Evolutionary conservation across 2,329 filamentous ascomycete genomes (phyloP).

Genomic region (Waltergamsia citrina): DNA sequence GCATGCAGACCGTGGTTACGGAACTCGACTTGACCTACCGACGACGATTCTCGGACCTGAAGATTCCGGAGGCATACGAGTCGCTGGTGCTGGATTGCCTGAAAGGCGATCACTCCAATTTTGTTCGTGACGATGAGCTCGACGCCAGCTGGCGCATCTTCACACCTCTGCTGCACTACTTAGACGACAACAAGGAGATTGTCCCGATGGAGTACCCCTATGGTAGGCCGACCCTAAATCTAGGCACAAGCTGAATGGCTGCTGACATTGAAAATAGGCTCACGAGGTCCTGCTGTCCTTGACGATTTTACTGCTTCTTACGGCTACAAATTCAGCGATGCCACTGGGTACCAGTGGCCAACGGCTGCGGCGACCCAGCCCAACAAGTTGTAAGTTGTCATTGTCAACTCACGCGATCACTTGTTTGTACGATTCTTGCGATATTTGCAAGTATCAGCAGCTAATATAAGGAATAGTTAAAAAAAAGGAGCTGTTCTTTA

Average conservation of each 20-base stretch:
- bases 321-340: slow-evolving; percentile 98
- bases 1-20: slow-evolving; percentile 98
- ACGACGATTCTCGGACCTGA: slow-evolving; percentile 95
- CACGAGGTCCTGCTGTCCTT: slow-evolving; percentile 87
- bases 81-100: slow-evolving; percentile 93
- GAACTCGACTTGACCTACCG: slow-evolving; percentile 98
- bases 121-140: slow-evolving; percentile 92
- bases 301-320: slow-evolving; percentile 98
- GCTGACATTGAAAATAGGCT: slow-evolving; percentile 52
- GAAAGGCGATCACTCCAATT: slow-evolving; percentile 99
- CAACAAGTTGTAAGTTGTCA: slow-evolving; percentile 67
- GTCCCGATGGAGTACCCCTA: slow-evolving; percentile 99
- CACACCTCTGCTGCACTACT: slow-evolving; percentile 91
- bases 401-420: background rate
- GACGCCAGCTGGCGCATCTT: slow-evolving; percentile 99
- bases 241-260: background rate
- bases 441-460: background rate
- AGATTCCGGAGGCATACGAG: slow-evolving; percentile 99
- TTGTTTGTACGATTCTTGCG: slow-evolving; percentile 1
- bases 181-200: slow-evolving; percentile 99
- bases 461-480: too few species aligned
- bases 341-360: slow-evolving; percentile 92
- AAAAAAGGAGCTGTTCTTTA: too few species aligned
- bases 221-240: slow-evolving; percentile 48
- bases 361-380: slow-evolving; percentile 55